phyloP scores from a whole-genome alignment of 2,329 filamentous ascomycete species.

The Diaporthe nobilis region DNA sequence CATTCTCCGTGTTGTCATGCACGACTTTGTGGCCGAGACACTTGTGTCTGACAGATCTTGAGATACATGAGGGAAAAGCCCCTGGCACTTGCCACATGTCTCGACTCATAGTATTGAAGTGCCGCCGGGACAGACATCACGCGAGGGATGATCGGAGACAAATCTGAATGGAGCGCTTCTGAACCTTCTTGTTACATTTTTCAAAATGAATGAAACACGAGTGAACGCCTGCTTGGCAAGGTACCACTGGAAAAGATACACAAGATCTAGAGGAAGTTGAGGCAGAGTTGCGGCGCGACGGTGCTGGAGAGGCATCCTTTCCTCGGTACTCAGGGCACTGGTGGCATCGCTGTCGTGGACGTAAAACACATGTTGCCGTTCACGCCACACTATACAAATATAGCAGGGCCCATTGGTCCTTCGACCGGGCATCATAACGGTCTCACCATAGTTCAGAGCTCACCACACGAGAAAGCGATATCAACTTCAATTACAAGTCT shows the following conservation, averaged over 20 bases:
- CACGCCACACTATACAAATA: neutral
- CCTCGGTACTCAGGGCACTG: neutral
- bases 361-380: neutral
- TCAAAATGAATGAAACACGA: neutral
- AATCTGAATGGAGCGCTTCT: neutral
- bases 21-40: neutral
- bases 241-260: neutral
- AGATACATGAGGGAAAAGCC: neutral
- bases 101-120: neutral
- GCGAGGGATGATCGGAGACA: too few relatives aligned
- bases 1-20: neutral
- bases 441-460: neutral
- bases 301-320: neutral
- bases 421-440: too few relatives aligned
- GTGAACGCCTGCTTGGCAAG: neutral
- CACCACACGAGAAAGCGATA: neutral
- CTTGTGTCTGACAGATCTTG: neutral
- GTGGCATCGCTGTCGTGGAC: too few relatives aligned
- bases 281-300: neutral
- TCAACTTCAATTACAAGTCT: neutral
- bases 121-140: neutral
- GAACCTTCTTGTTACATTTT: too few relatives aligned
- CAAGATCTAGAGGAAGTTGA: neutral
- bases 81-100: neutral
- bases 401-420: neutral